Percentiles rank a stretch among this genome's conserved stretches.
Conservation (phyloP, 139 green algal genomes). For the Raphidocelis subcapitata region DNA sequence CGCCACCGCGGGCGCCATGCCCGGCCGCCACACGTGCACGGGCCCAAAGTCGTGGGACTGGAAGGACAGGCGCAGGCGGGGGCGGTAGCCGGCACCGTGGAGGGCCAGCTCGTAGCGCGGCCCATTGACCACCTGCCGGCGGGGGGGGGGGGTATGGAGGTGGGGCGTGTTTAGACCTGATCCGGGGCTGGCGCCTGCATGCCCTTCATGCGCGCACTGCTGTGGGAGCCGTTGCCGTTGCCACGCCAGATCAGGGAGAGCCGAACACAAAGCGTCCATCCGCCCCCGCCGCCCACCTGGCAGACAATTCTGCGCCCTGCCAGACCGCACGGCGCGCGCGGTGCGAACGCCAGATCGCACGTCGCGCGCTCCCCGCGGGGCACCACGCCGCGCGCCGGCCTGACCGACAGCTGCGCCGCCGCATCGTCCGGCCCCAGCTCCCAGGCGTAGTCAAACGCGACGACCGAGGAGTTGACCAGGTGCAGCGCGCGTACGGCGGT, state of each 20-base stretch:
- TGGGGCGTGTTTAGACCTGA: background rate
- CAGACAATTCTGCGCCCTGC: slow-evolving; percentile 39
- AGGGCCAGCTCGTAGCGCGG: slow-evolving; percentile 62
- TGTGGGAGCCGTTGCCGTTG: background rate
- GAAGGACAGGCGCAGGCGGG: slow-evolving; percentile 69
- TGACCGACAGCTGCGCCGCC: slow-evolving; percentile 50
- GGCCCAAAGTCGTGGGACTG: slow-evolving; percentile 69
- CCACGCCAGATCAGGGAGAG: background rate
- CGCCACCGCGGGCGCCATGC: slow-evolving; percentile 44
- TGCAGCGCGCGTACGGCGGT: slow-evolving; percentile 47
- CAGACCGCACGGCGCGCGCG: slow-evolving; percentile 50
- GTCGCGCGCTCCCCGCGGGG: slow-evolving; percentile 51
- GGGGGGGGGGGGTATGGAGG: background rate
- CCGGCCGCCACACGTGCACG: slow-evolving; percentile 51
- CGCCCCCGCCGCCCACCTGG: slow-evolving; percentile 48
- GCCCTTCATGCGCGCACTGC: background rate
- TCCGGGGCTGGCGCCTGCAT: background rate
- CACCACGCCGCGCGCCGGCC: slow-evolving; percentile 59
- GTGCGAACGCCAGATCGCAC: slow-evolving; percentile 69
- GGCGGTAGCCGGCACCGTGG: slow-evolving; percentile 64
- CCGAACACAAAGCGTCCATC: too few species aligned
- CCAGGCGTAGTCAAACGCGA: slow-evolving; percentile 73
- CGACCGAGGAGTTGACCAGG: slow-evolving; percentile 63
- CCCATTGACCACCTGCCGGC: slow-evolving; percentile 51
- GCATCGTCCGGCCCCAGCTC: slow-evolving; percentile 55